phyloP scores from a whole-genome alignment of 208 protist species.

The Trypanosoma scelopori region DNA sequence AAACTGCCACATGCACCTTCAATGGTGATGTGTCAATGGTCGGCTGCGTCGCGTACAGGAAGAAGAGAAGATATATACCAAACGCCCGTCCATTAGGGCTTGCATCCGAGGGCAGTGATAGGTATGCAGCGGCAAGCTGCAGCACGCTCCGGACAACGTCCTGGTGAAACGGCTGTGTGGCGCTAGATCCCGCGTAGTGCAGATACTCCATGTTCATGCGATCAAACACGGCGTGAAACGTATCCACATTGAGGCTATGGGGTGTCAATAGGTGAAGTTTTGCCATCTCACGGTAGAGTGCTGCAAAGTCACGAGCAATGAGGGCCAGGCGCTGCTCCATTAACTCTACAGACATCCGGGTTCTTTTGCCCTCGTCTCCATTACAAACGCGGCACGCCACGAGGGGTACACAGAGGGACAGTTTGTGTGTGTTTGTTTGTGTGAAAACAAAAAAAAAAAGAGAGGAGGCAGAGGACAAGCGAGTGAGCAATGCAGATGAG shows the following conservation, averaged over 20 bases:
- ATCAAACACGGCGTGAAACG: constrained; percentile 56
- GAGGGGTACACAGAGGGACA: constrained; percentile 13
- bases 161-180: constrained; percentile 45
- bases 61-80: constrained; percentile 57
- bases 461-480: too few species aligned
- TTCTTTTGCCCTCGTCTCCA: not conserved
- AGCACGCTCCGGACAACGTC: constrained; percentile 55
- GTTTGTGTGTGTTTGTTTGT: too few species aligned
- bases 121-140: constrained; percentile 58
- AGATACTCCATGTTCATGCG: constrained; percentile 57
- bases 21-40: constrained; percentile 15
- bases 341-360: not conserved
- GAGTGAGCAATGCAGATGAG: too few species aligned
- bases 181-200: constrained; percentile 61
- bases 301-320: constrained; percentile 57
- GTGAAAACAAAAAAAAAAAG: too few species aligned
- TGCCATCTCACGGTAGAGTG: constrained; percentile 41
- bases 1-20: constrained; percentile 7
- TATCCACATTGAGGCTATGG: constrained; percentile 32
- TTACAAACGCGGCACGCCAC: not conserved
- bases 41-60: constrained; percentile 69
- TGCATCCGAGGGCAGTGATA: constrained; percentile 45
- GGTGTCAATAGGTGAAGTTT: constrained; percentile 12
- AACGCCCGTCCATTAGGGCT: constrained; percentile 55
- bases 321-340: constrained; percentile 33